Base-by-base conservation (phyloP, 1,284 basidiomycete genomes). In the Ceratobasidium sp. region DNA sequence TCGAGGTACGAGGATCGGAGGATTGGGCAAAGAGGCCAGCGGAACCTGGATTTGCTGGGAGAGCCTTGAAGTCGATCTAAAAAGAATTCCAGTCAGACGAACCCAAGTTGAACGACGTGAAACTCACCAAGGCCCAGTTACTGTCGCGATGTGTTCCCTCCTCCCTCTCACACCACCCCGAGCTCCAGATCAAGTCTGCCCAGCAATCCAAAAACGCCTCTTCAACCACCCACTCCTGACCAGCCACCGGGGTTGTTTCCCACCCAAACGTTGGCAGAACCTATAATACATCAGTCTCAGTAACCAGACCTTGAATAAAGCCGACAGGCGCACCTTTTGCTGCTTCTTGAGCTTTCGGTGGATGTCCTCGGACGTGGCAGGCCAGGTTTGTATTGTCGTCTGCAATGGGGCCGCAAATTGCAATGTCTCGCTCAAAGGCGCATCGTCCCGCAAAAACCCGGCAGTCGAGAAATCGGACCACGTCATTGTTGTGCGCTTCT, bases 161-260 rank as follows among this genome's bases (percentile, higher is more conserved):
- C 2, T 87, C 88, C 79, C 92, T 86, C 81, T 95, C 92, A 87
- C 91, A 89, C 94, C 94, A 95, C 0, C 92, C 93, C 28, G 91
- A 91, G 40, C 95, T 94, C 80, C 94, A 92, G 63, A 95, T 87
- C 63, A 97, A 86, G 84, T 97, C 95, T 82, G 93, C 94, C 85
- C 95, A 97, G 40, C 94, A 93, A 82, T 95, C 94, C 60, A 97
- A 82, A 84, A 97, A 97, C 0, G 93, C 90, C 84, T 96, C 95
- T 83, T 97, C 95, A 42, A 97, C 87, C 72, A 94, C 87, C 85
- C 92, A 89, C 85, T 96, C 92, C 53, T 87, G 85, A 15, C 91
- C 84, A 63, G 81, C 91, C 80, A 94, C 90, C 0, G 94, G 94
- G 63, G 92, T 91, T 0, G 94, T 96, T 82, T 96, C 93, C 92